These are phyloP conservation scores for Craspedostauros australis DNA, from an alignment of 108 stramenopile genomes.

Conservation along the genomic window DNA sequence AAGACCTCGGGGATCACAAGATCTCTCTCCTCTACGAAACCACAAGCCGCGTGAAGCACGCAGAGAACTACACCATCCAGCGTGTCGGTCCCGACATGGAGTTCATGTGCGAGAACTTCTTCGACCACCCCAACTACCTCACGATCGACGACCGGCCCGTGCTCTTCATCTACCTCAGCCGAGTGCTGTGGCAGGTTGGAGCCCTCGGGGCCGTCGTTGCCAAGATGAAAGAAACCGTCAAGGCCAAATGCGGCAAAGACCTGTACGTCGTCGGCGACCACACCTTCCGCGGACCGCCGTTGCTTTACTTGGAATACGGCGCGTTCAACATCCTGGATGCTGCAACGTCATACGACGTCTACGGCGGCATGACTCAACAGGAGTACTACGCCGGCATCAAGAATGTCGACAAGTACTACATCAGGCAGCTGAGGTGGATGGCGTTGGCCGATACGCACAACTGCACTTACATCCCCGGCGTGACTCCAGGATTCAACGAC, in stretches of 20 bases:
- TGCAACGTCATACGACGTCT: slow-evolving; percentile 37
- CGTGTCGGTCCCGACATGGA: slow-evolving; percentile 7
- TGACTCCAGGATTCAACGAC: slow-evolving; percentile 41
- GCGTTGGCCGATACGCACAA: slow-evolving; percentile 9
- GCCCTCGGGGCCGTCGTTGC: slow-evolving; percentile 8
- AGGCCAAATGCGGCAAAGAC: slow-evolving; percentile 13
- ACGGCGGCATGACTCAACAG: slow-evolving; percentile 16
- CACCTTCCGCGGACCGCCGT: slow-evolving; percentile 10
- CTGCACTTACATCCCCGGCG: slow-evolving; percentile 22
- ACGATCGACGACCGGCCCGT: slow-evolving; percentile 26
- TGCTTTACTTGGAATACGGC: not conserved
- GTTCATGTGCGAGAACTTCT: slow-evolving; percentile 15
- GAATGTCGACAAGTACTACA: slow-evolving; percentile 15
- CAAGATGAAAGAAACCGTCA: slow-evolving; percentile 13
- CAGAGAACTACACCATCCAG: not conserved
- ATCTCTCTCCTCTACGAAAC: slow-evolving; percentile 35
- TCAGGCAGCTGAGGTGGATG: slow-evolving; percentile 19
- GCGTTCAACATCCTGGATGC: slow-evolving; percentile 15
- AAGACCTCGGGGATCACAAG: slow-evolving; percentile 13
- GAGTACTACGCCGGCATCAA: slow-evolving; percentile 10
- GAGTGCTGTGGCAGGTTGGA: slow-evolving; percentile 7
- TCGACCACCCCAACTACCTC: slow-evolving; percentile 28
- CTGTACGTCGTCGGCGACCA: slow-evolving; percentile 28
- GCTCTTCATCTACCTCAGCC: slow-evolving; percentile 25
- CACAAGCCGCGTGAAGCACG: slow-evolving; percentile 1